These are phyloP conservation scores for Meyerozyma smithsonii DNA, from an alignment of 1,139 yeast genomes.

Conservation along the genomic window DNA sequence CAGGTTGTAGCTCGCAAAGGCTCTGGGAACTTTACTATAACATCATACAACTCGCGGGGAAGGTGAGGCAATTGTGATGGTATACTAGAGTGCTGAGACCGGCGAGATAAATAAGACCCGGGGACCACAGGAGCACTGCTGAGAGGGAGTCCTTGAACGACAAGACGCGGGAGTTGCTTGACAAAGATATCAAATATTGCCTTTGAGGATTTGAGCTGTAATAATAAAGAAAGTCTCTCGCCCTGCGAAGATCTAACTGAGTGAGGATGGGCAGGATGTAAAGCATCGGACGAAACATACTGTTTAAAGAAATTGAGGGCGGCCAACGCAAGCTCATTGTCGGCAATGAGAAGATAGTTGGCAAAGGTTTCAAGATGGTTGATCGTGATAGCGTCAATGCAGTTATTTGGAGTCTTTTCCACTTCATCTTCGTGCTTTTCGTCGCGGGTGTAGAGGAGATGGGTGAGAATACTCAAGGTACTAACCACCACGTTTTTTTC, in stretches of 20 bases:
- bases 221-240: constrained; percentile 27
- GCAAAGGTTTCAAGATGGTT: constrained; percentile 29
- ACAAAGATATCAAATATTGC: constrained; percentile 45
- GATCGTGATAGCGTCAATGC: constrained; percentile 36
- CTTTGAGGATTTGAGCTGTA: constrained; percentile 24
- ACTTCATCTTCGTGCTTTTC: constrained; percentile 15
- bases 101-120: constrained; percentile 25
- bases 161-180: constrained; percentile 57
- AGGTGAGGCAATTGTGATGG: constrained; percentile 62
- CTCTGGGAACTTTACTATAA: constrained; percentile 66
- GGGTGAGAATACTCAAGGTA: constrained; percentile 42
- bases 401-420: constrained; percentile 28
- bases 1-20: constrained; percentile 92
- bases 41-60: constrained; percentile 51
- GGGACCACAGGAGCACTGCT: constrained; percentile 18
- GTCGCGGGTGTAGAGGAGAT: constrained; percentile 34
- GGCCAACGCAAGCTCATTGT: constrained; percentile 29
- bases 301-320: constrained; percentile 36
- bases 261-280: constrained; percentile 26
- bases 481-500: constrained; percentile 52
- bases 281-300: constrained; percentile 37
- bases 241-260: constrained; percentile 31
- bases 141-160: constrained; percentile 31
- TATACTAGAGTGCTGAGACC: constrained; percentile 35
- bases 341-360: constrained; percentile 31